A percentile compares a stretch with the other conserved stretches of the same genome.
Conservation (phyloP, 257 asterid species). For the Scutellaria baicalensis region DNA sequence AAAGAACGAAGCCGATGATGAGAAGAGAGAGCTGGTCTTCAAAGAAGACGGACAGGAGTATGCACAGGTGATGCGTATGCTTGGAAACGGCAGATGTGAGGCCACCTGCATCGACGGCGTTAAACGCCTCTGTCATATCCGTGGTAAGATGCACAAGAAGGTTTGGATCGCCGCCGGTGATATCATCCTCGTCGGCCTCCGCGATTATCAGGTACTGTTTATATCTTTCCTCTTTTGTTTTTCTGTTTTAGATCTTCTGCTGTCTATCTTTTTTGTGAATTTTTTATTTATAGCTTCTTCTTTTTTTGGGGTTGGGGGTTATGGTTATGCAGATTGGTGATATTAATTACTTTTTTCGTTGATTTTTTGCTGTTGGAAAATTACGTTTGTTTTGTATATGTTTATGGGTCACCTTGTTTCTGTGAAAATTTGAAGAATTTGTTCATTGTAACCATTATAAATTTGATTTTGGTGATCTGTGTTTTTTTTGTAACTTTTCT, state of each 20-base stretch:
- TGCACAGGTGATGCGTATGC: slow-evolving; percentile 87
- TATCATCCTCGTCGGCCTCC: slow-evolving; percentile 88
- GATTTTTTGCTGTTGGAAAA: neutral
- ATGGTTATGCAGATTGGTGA: neutral
- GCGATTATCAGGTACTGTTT: slow-evolving; percentile 65
- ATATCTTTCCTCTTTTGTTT: no score
- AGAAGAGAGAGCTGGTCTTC: slow-evolving; percentile 87
- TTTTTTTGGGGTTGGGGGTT: no score
- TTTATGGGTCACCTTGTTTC: neutral
- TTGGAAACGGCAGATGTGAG: slow-evolving; percentile 88
- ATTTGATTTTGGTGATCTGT: neutral
- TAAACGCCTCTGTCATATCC: slow-evolving; percentile 86
- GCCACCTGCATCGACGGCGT: slow-evolving; percentile 79
- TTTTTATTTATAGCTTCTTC: neutral
- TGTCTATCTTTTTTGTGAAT: neutral
- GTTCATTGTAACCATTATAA: neutral
- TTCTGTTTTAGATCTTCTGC: neutral
- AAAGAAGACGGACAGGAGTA: slow-evolving; percentile 94
- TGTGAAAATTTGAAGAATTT: neutral
- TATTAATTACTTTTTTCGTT: neutral
- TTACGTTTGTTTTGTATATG: neutral
- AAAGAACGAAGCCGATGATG: slow-evolving; percentile 93
- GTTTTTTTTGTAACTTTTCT: neutral
- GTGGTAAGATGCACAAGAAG: slow-evolving; percentile 95
- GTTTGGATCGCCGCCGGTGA: slow-evolving; percentile 98